A percentile compares a stretch with the other conserved stretches of the same genome.
These are phyloP conservation scores for Mycena chlorophos DNA, from an alignment of 768 basidiomycete species.

Conservation along the genomic window DNA sequence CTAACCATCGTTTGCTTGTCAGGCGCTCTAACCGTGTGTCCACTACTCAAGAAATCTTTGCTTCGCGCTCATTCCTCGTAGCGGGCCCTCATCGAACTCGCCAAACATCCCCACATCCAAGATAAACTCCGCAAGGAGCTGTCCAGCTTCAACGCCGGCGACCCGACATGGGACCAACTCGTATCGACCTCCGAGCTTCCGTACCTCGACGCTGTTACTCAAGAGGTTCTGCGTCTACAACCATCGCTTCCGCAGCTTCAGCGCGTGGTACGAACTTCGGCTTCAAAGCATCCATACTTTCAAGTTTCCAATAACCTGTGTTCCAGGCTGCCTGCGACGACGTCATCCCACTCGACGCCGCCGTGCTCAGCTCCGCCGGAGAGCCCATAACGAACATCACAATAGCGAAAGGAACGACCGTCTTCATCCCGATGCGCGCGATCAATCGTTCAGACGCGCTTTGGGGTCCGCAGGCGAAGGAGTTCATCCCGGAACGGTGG, in stretches of 20 bases:
- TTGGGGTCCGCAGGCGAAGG: constrained; percentile 62
- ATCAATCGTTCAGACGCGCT: constrained; percentile 53
- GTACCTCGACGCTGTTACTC: constrained; percentile 54
- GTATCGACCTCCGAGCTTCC: constrained; percentile 42
- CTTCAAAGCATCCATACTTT: neutral
- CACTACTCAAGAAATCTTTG: too few species aligned
- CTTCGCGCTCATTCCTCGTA: too few species aligned
- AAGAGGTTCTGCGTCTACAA: constrained; percentile 47
- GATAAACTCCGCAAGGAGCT: constrained; percentile 52
- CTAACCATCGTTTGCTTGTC: too few species aligned
- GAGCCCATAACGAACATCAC: constrained; percentile 38
- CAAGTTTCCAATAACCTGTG: neutral
- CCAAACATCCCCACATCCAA: constrained; percentile 45
- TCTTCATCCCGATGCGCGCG: constrained; percentile 44
- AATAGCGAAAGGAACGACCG: constrained; percentile 47
- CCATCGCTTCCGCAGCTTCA: constrained; percentile 37
- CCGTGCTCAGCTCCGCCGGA: constrained; percentile 46
- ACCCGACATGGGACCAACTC: constrained; percentile 54
- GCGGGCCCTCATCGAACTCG: constrained; percentile 64
- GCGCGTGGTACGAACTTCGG: constrained; percentile 18
- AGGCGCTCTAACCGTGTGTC: too few species aligned
- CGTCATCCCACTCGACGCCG: constrained; percentile 55
- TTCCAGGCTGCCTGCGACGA: constrained; percentile 54
- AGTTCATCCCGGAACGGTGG: constrained; percentile 66
- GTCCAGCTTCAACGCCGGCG: constrained; percentile 36